Evolutionary conservation across 495 filamentous ascomycete species (phyloP).

Genomic region (Durotheca rogersii): DNA sequence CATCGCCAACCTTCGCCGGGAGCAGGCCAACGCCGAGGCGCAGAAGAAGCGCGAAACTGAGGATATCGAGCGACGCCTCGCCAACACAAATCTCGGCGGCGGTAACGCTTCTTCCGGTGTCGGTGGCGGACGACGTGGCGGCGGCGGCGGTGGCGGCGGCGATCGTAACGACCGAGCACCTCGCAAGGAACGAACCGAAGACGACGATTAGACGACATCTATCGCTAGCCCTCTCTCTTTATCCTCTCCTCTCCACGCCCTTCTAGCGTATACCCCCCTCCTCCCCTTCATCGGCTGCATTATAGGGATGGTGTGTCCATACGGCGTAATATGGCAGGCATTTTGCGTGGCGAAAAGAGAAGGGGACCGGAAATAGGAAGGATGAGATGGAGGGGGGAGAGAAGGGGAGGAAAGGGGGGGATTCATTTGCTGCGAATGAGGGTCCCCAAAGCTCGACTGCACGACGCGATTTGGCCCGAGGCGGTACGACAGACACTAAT

Average conservation of each 20-base stretch:
- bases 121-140: conserved; percentile 34
- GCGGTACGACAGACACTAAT: no score
- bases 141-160: conserved; percentile 24
- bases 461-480: no score
- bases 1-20: conserved; percentile 68
- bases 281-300: conserved; percentile 26
- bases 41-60: conserved; percentile 61
- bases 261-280: conserved; percentile 13
- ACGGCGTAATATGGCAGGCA: conserved; percentile 21
- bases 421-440: no score
- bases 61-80: conserved; percentile 58
- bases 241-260: conserved; percentile 18
- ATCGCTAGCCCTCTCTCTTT: no score
- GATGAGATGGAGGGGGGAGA: no score
- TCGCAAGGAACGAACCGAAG: conserved; percentile 46
- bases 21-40: conserved; percentile 66
- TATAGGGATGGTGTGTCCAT: conserved; percentile 26
- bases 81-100: conserved; percentile 42
- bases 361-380: no score
- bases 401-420: no score
- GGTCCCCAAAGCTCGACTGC: no score
- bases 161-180: conserved; percentile 29
- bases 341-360: conserved; percentile 8
- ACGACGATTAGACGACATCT: conserved; percentile 47
- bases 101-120: conserved; percentile 7